A percentile compares a stretch with the other conserved stretches of the same genome.
Conservation (phyloP, 1,284 basidiomycete species). For the Leccinum ambiguum region DNA sequence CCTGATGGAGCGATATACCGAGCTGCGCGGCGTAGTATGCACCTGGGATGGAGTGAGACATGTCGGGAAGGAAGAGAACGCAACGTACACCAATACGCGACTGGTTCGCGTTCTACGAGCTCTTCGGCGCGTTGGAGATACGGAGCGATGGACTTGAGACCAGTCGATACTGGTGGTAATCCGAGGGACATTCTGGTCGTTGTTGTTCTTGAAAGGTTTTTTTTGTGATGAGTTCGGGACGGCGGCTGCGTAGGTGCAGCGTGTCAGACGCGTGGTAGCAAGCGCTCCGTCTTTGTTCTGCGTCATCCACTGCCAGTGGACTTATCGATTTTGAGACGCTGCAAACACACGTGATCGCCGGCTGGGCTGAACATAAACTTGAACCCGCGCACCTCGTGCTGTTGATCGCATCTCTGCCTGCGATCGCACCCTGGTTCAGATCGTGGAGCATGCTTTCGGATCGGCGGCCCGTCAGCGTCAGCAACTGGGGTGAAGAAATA, state of each 20-base stretch:
- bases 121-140: slow-evolving; percentile 92
- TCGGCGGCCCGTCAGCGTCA: slow-evolving; percentile 2
- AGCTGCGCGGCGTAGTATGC: slow-evolving; percentile 90
- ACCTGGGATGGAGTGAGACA: slow-evolving; percentile 43
- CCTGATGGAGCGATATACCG: slow-evolving; percentile 59
- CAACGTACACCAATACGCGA: slow-evolving; percentile 90
- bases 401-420: slow-evolving; percentile 54
- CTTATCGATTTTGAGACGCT: too few species aligned
- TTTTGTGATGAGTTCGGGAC: slow-evolving; percentile 7
- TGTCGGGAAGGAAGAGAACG: background rate
- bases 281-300: background rate
- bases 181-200: slow-evolving; percentile 39
- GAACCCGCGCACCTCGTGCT: slow-evolving; percentile 40
- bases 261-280: slow-evolving; percentile 21
- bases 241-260: slow-evolving; percentile 5
- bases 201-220: background rate
- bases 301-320: slow-evolving; percentile 4
- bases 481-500: background rate
- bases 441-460: slow-evolving; percentile 46
- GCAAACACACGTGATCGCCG: too few species aligned
- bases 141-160: slow-evolving; percentile 67
- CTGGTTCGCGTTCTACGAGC: slow-evolving; percentile 76
- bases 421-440: slow-evolving; percentile 32
- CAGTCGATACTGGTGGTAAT: slow-evolving; percentile 53
- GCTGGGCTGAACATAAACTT: too few species aligned